These are phyloP conservation scores for Tylopilus rubrobrunneus DNA, from an alignment of 768 basidiomycete species.

Conservation along the genomic window DNA sequence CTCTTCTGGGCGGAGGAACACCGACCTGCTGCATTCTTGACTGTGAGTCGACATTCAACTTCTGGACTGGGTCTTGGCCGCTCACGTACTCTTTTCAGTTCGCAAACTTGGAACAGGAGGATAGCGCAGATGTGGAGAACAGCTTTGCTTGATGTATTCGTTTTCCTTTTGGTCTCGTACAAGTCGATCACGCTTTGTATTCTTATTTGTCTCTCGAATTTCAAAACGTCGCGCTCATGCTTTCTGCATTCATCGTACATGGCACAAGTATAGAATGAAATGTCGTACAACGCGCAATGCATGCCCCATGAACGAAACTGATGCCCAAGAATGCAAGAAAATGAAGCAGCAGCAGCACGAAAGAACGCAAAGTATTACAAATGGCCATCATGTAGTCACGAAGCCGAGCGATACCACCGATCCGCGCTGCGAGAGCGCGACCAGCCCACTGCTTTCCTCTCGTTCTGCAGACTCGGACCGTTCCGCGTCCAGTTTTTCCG, in stretches of 20 bases:
- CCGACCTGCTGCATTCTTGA: conserved; percentile 90
- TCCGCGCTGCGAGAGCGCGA: conserved; percentile 45
- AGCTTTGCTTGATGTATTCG: conserved; percentile 66
- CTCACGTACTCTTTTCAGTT: conserved; percentile 47
- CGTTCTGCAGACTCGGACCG: conserved; percentile 5
- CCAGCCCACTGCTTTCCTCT: conserved; percentile 9
- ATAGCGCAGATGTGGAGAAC: conserved; percentile 95
- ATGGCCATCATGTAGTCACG: conserved; percentile 37
- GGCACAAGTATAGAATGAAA: neutral
- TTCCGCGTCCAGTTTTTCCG: conserved; percentile 11
- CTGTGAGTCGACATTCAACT: conserved; percentile 46
- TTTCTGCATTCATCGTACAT: neutral
- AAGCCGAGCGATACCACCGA: conserved; percentile 54
- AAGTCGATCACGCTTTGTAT: conserved; percentile 12
- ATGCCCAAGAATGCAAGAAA: conserved; percentile 14
- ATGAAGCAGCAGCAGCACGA: neutral
- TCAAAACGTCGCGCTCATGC: neutral
- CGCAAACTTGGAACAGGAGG: conserved; percentile 84
- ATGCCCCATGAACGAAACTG: neutral
- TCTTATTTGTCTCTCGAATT: conserved; percentile 6
- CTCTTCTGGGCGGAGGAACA: conserved; percentile 97
- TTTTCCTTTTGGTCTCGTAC: conserved; percentile 3
- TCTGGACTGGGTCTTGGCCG: neutral
- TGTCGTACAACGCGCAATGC: neutral
- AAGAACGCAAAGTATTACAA: neutral